phyloP scores from a whole-genome alignment of 805 yeast genomes.

The Cyberlindnera bimundalis region DNA sequence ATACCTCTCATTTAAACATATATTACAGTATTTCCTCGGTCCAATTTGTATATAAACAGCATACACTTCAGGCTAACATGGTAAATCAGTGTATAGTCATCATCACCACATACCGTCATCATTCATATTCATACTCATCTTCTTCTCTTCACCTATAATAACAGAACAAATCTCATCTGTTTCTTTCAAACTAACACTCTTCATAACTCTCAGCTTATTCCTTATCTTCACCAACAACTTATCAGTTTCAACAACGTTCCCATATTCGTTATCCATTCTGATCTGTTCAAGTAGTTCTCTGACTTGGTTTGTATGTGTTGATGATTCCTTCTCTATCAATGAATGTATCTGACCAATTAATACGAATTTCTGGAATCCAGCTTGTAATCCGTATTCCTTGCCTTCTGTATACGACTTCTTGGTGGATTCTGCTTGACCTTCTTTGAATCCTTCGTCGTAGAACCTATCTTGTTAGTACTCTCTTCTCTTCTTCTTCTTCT shows the following conservation, averaged over 20 bases:
- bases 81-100: too few relatives aligned
- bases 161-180: constrained; percentile 15
- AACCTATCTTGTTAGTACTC: constrained; percentile 31
- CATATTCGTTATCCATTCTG: constrained; percentile 46
- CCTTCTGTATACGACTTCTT: constrained; percentile 68
- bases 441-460: constrained; percentile 66
- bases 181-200: constrained; percentile 12
- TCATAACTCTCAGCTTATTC: constrained; percentile 51
- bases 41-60: too few relatives aligned
- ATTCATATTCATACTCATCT: constrained; percentile 19
- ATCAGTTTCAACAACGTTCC: constrained; percentile 54
- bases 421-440: constrained; percentile 64
- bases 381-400: constrained; percentile 77
- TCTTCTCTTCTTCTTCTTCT: too few relatives aligned
- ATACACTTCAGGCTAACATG: not conserved
- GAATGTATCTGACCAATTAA: constrained; percentile 69
- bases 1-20: too few relatives aligned
- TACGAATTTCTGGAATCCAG: constrained; percentile 68
- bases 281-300: constrained; percentile 30
- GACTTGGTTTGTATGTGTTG: too few relatives aligned
- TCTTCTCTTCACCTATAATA: constrained; percentile 19
- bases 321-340: too few relatives aligned
- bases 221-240: constrained; percentile 49
- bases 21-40: too few relatives aligned
- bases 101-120: constrained; percentile 30